phyloP scores from a whole-genome alignment of 116 monocot species.

The Phalaenopsis hybrid region DNA sequence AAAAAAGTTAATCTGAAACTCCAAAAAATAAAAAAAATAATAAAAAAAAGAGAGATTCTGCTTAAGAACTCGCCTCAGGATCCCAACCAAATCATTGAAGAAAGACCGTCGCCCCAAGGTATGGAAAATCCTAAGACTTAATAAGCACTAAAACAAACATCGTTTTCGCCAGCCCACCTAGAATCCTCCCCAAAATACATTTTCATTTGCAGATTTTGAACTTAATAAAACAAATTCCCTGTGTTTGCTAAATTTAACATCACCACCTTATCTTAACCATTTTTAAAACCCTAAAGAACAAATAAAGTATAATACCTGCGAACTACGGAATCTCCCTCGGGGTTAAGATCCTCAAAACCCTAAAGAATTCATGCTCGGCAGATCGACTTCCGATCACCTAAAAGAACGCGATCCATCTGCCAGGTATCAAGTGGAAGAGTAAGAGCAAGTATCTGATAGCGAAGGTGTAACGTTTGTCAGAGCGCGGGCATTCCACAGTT shows the following conservation, averaged over 20 bases:
- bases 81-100: background rate
- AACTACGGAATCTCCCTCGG: background rate
- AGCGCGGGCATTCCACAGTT: background rate
- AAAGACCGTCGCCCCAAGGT: background rate
- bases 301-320: background rate
- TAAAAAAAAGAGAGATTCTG: background rate
- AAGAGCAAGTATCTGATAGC: background rate
- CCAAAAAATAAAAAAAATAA: background rate
- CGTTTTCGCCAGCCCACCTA: background rate
- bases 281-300: no score
- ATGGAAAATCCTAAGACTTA: background rate
- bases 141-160: background rate
- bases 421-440: background rate
- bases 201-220: background rate
- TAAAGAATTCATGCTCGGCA: background rate
- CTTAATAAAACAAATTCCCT: background rate
- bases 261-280: no score
- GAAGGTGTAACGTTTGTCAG: no score
- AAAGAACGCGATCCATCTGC: background rate
- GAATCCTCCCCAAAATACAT: background rate
- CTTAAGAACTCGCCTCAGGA: background rate
- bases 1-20: background rate
- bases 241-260: background rate
- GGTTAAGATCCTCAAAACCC: background rate
- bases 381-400: slow-evolving; percentile 3